These are phyloP conservation scores for Monilinia fructigena DNA, from an alignment of 2,329 filamentous ascomycete genomes.

Conservation along the genomic window DNA sequence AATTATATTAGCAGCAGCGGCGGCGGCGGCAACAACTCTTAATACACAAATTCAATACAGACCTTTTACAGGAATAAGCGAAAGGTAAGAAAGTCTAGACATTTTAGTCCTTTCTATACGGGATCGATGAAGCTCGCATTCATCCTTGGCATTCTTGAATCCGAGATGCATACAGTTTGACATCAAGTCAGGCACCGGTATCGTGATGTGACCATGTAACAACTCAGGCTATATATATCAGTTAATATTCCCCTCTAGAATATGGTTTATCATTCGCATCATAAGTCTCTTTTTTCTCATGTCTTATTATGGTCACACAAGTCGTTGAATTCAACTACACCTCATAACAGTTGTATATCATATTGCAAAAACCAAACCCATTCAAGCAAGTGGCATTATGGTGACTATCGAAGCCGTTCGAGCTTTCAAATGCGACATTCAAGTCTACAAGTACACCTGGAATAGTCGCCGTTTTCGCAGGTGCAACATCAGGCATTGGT, in stretches of 20 bases:
- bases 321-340: background rate
- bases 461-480: conserved; percentile 52
- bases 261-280: background rate
- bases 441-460: conserved; percentile 35
- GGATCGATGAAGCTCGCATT: conserved; percentile 12
- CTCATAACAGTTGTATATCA: background rate
- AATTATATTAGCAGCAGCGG: too few species aligned
- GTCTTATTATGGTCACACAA: background rate
- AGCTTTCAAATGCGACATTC: conserved; percentile 43
- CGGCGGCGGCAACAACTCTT: too few species aligned
- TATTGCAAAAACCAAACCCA: background rate
- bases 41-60: too few species aligned
- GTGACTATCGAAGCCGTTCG: conserved; percentile 40
- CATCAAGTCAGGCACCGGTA: too few species aligned
- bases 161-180: conserved; percentile 2
- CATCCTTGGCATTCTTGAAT: conserved; percentile 14
- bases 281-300: background rate
- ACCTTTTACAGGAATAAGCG: too few species aligned
- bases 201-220: too few species aligned
- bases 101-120: background rate
- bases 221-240: background rate
- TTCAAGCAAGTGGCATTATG: conserved; percentile 31
- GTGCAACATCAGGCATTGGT: conserved; percentile 56
- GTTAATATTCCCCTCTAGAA: background rate
- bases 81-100: too few species aligned